Base-by-base conservation (phyloP, 352 stramenopile genomes). In the Sclerospora graminicola region DNA sequence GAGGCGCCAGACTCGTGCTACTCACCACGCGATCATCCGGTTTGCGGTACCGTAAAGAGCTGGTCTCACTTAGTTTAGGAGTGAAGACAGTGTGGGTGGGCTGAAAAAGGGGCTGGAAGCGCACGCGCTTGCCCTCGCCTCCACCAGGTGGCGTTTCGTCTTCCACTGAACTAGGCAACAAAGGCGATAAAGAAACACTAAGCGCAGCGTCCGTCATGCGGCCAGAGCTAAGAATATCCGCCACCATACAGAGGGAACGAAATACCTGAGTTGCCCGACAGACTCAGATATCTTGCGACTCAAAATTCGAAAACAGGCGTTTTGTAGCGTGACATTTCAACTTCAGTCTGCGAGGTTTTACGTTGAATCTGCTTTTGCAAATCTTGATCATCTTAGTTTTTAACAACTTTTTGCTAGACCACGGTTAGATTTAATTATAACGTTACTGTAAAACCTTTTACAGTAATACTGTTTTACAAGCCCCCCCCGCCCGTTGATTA, bases 71-170 rank as follows among this genome's bases (percentile, higher is more conserved):
- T 19, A 93, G 53, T n/a, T 58, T 59, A 14, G 81, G 81, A 30
- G 81, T 93, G 51, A 88, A 93, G 5, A 89, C 78, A 0, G 81
- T 83, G 55, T 93, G 81, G 5, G 81, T 93, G 23, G 81, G 81
- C 63, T 92, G 76, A 66, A 91, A 85, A 6, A 38, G 42, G 2
- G 36, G 42, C 40, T 82, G 67, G 51, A 86, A 89, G 31, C 78
- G 74, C 48, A 89, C 75, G 54, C 60, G 76, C 57, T 85, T 86
- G 41, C 26, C 37, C 4, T 49, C 45, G 32, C 39, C 37, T 28
- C 8, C 18, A 10, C 8, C 28, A 8, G 41, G 48, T 15, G 41
- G 37, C 37, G 52, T 54, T 20, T 82, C 72, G 30, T 86, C 76
- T 51, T 86, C 78, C 32, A 86, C 63, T 31, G 78, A 90, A 45